phyloP scores from a whole-genome alignment of 1,284 basidiomycete genomes.

The Bjerkandera adusta region DNA sequence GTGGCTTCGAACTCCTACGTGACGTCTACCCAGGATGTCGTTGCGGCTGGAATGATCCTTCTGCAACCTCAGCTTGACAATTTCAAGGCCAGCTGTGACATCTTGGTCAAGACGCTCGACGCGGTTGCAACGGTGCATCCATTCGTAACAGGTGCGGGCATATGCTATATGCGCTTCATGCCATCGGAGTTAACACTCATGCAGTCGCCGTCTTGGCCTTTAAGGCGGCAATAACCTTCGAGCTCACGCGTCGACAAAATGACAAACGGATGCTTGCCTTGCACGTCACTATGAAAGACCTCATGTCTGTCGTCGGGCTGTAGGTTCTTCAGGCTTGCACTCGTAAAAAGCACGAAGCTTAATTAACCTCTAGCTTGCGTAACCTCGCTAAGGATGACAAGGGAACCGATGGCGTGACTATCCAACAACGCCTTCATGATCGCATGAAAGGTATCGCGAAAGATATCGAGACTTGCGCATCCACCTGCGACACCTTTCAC shows the following conservation, averaged over 20 bases:
- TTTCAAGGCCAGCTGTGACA: constrained; percentile 5
- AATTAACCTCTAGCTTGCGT: constrained; percentile 14
- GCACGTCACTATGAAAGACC: constrained; percentile 39
- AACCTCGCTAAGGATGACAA: constrained; percentile 14
- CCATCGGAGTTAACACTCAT: not conserved
- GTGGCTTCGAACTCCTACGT: not conserved
- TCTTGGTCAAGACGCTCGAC: constrained; percentile 4
- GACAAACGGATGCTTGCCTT: constrained; percentile 39
- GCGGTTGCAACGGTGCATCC: constrained; percentile 8
- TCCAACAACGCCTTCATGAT: constrained; percentile 20
- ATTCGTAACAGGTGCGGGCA: constrained; percentile 3
- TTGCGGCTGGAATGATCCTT: not conserved
- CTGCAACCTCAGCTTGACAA: constrained; percentile 6
- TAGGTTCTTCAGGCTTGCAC: constrained; percentile 20
- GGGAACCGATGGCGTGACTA: constrained; percentile 15
- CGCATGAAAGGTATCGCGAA: constrained; percentile 20
- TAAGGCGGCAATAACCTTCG: constrained; percentile 37
- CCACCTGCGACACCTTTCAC: constrained; percentile 28
- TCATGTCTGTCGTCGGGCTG: constrained; percentile 41
- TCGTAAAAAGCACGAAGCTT: not conserved
- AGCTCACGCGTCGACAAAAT: constrained; percentile 38
- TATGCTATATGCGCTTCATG: not conserved
- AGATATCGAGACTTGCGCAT: constrained; percentile 27
- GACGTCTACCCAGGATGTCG: not conserved
- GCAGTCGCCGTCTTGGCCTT: constrained; percentile 40